phyloP scores from a whole-genome alignment of 2,329 filamentous ascomycete species.

The Fusarium succisae region DNA sequence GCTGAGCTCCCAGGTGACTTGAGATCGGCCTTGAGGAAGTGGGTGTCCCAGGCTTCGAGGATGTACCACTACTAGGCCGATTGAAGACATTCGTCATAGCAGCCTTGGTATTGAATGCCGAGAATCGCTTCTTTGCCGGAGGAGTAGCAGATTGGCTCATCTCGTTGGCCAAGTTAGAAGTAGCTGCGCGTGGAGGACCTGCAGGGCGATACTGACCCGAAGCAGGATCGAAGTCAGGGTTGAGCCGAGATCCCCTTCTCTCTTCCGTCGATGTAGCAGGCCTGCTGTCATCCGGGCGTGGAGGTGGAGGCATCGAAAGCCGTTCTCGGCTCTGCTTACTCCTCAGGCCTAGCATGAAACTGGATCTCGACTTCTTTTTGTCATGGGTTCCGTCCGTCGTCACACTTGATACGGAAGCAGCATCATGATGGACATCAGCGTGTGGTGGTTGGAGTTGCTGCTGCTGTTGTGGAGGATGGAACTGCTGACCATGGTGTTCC shows the following conservation, averaged over 20 bases:
- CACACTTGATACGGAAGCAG: constrained; percentile 54
- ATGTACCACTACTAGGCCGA: constrained; percentile 31
- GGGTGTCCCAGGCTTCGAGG: constrained; percentile 31
- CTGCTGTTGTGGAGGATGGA: constrained; percentile 16
- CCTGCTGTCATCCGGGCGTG: constrained; percentile 24
- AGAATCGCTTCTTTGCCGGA: constrained; percentile 57
- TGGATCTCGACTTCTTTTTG: constrained; percentile 51
- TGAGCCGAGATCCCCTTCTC: constrained; percentile 54
- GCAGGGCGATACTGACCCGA: constrained; percentile 28
- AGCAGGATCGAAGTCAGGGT: constrained; percentile 36
- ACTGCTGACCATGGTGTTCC: constrained; percentile 22
- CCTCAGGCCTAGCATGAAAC: constrained; percentile 49
- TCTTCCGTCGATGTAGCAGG: constrained; percentile 43
- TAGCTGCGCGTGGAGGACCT: constrained; percentile 34
- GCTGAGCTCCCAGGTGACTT: constrained; percentile 24
- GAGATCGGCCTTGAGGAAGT: constrained; percentile 27
- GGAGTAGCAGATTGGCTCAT: constrained; percentile 16
- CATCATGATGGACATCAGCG: constrained; percentile 44
- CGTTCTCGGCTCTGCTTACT: constrained; percentile 30
- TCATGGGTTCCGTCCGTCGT: constrained; percentile 51
- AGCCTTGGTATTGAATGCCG: constrained; percentile 48
- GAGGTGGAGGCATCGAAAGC: constrained; percentile 25
- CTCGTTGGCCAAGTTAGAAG: constrained; percentile 37
- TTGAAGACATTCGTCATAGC: constrained; percentile 45
- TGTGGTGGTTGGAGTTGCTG: constrained; percentile 6